Conservation (phyloP, 345 rosid species). For the Kandelia obovata region DNA sequence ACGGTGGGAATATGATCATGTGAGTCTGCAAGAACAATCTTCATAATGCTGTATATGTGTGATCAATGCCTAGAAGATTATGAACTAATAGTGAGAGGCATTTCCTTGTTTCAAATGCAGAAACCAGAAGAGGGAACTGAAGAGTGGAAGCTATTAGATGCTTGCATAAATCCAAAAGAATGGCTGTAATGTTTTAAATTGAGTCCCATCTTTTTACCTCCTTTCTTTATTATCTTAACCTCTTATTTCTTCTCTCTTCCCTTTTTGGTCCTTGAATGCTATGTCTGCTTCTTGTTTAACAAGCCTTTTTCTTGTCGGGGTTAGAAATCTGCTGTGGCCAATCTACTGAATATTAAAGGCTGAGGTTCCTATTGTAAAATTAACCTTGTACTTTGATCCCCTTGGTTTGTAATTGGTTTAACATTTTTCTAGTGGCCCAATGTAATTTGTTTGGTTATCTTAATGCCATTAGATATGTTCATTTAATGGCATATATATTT, state of each 20-base stretch:
- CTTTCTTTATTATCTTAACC: not conserved
- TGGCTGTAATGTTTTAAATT: slow-evolving; percentile 47
- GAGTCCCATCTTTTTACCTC: not conserved
- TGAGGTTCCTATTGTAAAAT: not conserved
- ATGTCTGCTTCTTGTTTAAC: not conserved
- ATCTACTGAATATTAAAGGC: not conserved
- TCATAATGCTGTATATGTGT: not conserved
- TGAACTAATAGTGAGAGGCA: slow-evolving; percentile 10
- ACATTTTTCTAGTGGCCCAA: too few relatives aligned
- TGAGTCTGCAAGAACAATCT: slow-evolving; percentile 32
- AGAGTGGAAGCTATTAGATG: slow-evolving; percentile 95
- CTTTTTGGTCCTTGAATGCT: not conserved
- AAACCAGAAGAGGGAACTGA: slow-evolving; percentile 94
- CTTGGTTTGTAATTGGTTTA: not conserved
- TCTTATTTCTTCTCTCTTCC: not conserved
- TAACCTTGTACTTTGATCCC: not conserved
- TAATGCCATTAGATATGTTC: too few relatives aligned
- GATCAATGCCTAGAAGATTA: slow-evolving; percentile 1
- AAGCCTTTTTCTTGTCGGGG: not conserved
- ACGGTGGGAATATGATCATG: slow-evolving; percentile 98
- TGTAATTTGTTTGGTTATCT: too few relatives aligned
- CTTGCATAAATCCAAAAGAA: slow-evolving; percentile 94
- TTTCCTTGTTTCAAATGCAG: slow-evolving; percentile 38
- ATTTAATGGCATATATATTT: too few relatives aligned
- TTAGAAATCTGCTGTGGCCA: not conserved